These are phyloP conservation scores for Metarhizium rileyi DNA, from an alignment of 2,329 filamentous ascomycete species.

Conservation along the genomic window DNA sequence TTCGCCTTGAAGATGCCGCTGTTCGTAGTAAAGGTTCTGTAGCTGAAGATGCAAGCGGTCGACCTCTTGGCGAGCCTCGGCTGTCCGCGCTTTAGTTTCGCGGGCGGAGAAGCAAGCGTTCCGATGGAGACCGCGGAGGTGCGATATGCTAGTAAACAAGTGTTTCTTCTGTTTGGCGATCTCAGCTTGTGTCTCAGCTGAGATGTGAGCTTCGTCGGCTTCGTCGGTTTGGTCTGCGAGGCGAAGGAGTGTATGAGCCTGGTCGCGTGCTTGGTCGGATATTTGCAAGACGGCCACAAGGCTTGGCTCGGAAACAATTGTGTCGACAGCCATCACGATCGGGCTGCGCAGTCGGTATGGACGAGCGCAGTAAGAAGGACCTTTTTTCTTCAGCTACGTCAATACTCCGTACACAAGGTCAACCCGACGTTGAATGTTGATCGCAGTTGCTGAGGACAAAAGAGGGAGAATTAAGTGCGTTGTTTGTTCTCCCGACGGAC, in stretches of 20 bases:
- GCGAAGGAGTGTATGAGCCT: conserved; percentile 57
- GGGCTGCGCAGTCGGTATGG: neutral
- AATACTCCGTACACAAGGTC: neutral
- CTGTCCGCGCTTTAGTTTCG: conserved; percentile 76
- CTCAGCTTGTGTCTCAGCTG: conserved; percentile 42
- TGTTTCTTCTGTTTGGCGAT: conserved; percentile 70
- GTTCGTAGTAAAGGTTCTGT: conserved; percentile 95
- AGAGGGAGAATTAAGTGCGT: too few relatives aligned
- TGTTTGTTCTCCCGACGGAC: too few relatives aligned
- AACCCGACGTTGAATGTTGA: neutral
- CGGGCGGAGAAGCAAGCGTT: conserved; percentile 71
- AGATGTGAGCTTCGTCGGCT: conserved; percentile 30
- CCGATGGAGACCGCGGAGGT: conserved; percentile 74
- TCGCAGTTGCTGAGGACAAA: too few relatives aligned
- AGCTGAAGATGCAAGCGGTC: conserved; percentile 85
- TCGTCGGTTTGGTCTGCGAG: conserved; percentile 38
- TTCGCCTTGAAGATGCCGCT: conserved; percentile 80
- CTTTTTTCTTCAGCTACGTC: neutral
- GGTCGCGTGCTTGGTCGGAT: conserved; percentile 62
- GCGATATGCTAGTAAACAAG: conserved; percentile 68
- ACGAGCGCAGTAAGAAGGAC: neutral
- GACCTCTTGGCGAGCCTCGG: conserved; percentile 81
- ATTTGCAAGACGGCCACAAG: conserved; percentile 61
- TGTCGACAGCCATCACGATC: conserved; percentile 27
- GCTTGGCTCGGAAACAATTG: conserved; percentile 32